Percentiles rank a stretch among this genome's conserved stretches.
Conservation (phyloP, 345 rosid genomes). For the Syzygium aqueum region DNA sequence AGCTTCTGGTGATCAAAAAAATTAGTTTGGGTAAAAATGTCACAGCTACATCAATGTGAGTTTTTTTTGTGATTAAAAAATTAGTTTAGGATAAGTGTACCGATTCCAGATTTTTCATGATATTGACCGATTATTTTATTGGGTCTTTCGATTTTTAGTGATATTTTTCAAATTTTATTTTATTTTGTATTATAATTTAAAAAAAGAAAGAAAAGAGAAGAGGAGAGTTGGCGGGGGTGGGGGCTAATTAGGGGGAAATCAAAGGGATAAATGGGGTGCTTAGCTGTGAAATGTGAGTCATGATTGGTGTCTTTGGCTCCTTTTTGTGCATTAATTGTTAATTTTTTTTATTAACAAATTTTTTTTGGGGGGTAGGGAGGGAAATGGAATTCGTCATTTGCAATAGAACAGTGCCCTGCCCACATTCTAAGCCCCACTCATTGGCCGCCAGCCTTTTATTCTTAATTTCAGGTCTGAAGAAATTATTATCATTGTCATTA, state of each 20-base stretch:
- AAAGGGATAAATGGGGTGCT: slow-evolving; percentile 2
- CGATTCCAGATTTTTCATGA: accelerated
- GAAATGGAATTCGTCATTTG: not conserved
- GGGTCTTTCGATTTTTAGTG: too few species aligned
- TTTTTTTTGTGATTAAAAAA: too few species aligned
- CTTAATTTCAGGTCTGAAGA: not conserved
- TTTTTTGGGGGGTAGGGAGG: not conserved
- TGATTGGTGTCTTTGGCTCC: not conserved
- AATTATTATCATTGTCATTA: not conserved
- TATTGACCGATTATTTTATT: too few species aligned
- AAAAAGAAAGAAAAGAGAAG: not conserved
- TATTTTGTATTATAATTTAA: not conserved
- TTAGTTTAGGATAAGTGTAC: too few species aligned
- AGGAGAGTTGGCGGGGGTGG: not conserved
- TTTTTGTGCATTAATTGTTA: not conserved
- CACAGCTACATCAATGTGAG: too few species aligned
- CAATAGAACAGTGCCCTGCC: not conserved
- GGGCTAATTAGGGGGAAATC: not conserved
- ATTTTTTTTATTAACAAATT: not conserved
- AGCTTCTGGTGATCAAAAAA: too few species aligned
- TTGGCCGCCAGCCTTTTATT: not conserved
- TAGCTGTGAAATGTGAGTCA: slow-evolving; percentile 1
- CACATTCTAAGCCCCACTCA: not conserved
- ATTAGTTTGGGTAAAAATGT: too few species aligned
- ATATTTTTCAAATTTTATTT: not conserved